A percentile compares a stretch with the other conserved stretches of the same genome.
Evolutionary conservation across 176 grass and related monocot species (phyloP).

Genomic region (Themeda triandra): DNA sequence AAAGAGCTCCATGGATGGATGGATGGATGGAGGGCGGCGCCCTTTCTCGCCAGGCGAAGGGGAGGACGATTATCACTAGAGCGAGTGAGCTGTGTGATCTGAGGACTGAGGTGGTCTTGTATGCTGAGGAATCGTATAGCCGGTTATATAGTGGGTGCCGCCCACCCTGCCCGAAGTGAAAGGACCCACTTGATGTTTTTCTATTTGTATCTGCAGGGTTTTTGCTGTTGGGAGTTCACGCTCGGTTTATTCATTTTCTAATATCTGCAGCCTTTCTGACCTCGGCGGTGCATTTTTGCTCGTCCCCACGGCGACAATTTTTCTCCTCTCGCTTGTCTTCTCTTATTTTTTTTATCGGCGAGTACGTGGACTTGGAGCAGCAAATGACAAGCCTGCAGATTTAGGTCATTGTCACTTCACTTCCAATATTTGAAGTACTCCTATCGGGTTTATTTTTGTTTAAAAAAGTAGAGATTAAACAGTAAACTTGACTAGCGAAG

Average conservation of each 20-base stretch:
- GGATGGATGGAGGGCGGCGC: no score
- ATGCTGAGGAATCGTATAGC: neutral
- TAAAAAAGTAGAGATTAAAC: neutral
- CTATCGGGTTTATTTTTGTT: neutral
- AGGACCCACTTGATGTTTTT: constrained; percentile 34
- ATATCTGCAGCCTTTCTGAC: neutral
- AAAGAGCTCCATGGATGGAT: constrained; percentile 43
- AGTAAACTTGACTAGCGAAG: constrained; percentile 9
- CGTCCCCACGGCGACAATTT: constrained; percentile 1
- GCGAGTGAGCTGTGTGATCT: neutral
- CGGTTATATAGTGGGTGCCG: constrained; percentile 36
- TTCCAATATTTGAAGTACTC: neutral
- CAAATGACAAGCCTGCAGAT: neutral
- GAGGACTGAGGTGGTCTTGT: neutral
- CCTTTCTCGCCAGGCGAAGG: neutral
- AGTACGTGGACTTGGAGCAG: neutral
- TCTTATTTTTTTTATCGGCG: neutral
- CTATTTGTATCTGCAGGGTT: constrained; percentile 19
- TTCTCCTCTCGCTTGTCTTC: neutral
- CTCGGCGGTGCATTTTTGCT: neutral
- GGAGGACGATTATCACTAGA: neutral
- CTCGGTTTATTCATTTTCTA: neutral
- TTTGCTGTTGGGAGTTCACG: constrained; percentile 30
- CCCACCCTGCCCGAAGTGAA: neutral
- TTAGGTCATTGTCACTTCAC: neutral